These are phyloP conservation scores for Santalum album DNA, from an alignment of 164 flowering plant genomes.

Conservation along the genomic window DNA sequence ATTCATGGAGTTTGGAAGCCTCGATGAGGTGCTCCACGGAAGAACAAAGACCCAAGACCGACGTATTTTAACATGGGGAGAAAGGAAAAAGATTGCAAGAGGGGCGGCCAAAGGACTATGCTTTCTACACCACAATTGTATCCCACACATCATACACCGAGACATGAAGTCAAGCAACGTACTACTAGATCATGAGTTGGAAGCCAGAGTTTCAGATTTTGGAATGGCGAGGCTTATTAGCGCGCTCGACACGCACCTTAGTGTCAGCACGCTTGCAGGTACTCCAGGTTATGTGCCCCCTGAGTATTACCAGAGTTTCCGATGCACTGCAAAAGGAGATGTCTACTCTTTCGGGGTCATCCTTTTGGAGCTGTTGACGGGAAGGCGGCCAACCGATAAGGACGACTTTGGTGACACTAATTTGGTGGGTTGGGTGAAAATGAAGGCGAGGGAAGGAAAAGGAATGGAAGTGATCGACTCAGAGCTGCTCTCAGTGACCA, in stretches of 20 bases:
- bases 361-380: conserved; percentile 48
- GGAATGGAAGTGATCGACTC: conserved; percentile 72
- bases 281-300: conserved; percentile 80
- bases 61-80: conserved; percentile 58
- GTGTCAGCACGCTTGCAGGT: conserved; percentile 68
- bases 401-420: conserved; percentile 71
- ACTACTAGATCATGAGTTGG: conserved; percentile 51
- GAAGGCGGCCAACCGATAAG: conserved; percentile 58
- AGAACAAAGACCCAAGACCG: conserved; percentile 23
- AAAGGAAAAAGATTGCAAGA: conserved; percentile 54
- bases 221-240: conserved; percentile 75
- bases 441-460: conserved; percentile 65
- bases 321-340: conserved; percentile 72
- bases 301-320: conserved; percentile 71
- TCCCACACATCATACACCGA: conserved; percentile 64
- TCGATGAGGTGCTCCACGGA: conserved; percentile 62
- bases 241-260: conserved; percentile 61
- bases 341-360: conserved; percentile 65
- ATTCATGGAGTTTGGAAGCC: conserved; percentile 63
- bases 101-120: conserved; percentile 69
- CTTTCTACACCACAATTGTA: conserved; percentile 70
- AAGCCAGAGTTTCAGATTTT: conserved; percentile 65
- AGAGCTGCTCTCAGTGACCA: conserved; percentile 29
- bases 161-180: conserved; percentile 82
- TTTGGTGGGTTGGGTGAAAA: conserved; percentile 73